Evolutionary conservation across 2,329 filamentous ascomycete genomes (phyloP), one percentile per base, ranked within the genome.

Genomic region (Mycosphaerella sp.): DNA sequence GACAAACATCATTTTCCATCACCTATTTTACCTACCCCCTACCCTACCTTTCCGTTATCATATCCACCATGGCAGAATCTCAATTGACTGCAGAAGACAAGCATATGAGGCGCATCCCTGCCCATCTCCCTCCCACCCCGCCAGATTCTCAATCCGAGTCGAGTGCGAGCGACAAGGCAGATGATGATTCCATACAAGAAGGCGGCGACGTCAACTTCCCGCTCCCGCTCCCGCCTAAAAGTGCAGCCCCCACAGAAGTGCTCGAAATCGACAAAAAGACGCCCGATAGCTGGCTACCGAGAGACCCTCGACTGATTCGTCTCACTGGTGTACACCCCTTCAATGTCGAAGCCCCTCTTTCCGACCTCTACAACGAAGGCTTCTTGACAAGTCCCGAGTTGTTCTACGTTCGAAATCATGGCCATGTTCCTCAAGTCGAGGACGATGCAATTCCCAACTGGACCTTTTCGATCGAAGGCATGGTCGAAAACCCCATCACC

Each of bases 331-430:
- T 88, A 5, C 91, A 95, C 70, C 91, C 91, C 1, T 95, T 95
- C 76, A 96, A 96, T 64, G 85, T 87, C 46, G 91, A 96, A 71
- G 80, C 91, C 8, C 90, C 91, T 0, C 73, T 96, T 7, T 87
- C 82, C 51, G 82, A 83, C 12, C 75, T 95, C 1, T 95, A 84
- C 70, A 80, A 92, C 54, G 77, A 83, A 73, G 89, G 91, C 0
- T 95, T 95, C 67, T 74, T 96, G 38, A 96, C 90, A 0, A 88
- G 85, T 39, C 86, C 89, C 10, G 86, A 95, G 63, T 76, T 96
- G 1, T 93, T 95, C 72, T 96, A 95, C 69, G 91, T 96, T 7
- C 78, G 91, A 36, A 96, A 95, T 65, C 91, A 96, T 74, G 91
- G 91, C 11, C 75, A 83, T 0, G 90, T 95, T 6, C 91, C 90